A percentile compares a stretch with the other conserved stretches of the same genome.
phyloP scores from a whole-genome alignment of 2,329 filamentous ascomycete species.

The Paecilomyces variotii region DNA sequence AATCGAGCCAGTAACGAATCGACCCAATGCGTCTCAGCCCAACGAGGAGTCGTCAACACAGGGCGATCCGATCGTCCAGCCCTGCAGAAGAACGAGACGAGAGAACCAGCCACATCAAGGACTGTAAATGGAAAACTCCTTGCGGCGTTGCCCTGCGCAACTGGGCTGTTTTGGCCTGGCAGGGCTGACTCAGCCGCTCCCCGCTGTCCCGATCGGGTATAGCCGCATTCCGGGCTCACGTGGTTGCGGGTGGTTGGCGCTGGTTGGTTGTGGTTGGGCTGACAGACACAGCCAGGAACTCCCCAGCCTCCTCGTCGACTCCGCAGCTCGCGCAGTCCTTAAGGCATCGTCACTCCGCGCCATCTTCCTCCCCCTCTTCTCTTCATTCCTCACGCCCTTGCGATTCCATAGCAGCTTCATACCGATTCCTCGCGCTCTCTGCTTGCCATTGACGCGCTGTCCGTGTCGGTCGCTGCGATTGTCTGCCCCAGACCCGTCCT shows the following conservation, averaged over 20 bases:
- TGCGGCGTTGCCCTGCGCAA: slow-evolving; percentile 6
- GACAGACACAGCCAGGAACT: background rate
- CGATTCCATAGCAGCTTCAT: background rate
- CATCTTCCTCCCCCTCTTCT: background rate
- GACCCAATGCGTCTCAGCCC: too few relatives aligned
- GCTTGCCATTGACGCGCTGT: background rate
- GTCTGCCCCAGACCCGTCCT: slow-evolving; percentile 13
- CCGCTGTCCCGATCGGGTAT: background rate
- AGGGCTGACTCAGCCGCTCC: background rate
- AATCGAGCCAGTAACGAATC: too few relatives aligned
- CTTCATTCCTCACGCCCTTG: slow-evolving; percentile 7
- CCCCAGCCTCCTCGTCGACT: background rate
- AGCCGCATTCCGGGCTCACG: slow-evolving; percentile 13
- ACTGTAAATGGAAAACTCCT: background rate
- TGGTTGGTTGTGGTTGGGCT: slow-evolving; percentile 12
- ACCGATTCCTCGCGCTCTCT: background rate
- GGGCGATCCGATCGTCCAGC: background rate
- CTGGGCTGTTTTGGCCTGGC: background rate
- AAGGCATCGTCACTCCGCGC: background rate
- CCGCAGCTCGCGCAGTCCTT: background rate
- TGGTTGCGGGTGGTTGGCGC: slow-evolving; percentile 11
- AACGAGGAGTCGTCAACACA: too few relatives aligned
- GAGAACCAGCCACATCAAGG: background rate
- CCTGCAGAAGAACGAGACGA: background rate
- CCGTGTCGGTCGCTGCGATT: background rate